Evolutionary conservation across 345 rosid genomes (phyloP).

Genomic region (Eucalyptus brandiana): DNA sequence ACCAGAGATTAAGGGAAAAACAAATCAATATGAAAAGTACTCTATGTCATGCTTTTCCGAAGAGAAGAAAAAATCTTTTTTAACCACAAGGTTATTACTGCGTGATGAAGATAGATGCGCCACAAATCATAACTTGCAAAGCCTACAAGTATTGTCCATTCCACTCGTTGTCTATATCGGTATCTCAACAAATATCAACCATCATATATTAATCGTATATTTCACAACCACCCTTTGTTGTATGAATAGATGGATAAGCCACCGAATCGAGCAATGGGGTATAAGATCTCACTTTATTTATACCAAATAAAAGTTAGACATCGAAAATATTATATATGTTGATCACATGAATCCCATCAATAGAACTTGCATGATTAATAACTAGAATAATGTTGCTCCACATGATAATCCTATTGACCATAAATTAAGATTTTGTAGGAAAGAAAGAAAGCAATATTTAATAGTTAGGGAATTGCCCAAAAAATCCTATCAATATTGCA

Average conservation of each 20-base stretch:
- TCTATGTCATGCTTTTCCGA: background rate
- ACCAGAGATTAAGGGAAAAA: background rate
- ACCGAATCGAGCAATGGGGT: background rate
- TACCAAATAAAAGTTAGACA: background rate
- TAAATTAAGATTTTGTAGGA: background rate
- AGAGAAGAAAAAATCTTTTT: background rate
- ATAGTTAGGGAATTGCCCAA: background rate
- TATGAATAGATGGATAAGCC: background rate
- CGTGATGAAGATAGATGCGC: background rate
- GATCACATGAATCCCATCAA: background rate
- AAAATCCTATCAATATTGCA: background rate
- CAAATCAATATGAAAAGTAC: background rate
- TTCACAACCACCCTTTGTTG: background rate
- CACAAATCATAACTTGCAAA: background rate
- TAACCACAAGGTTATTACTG: background rate
- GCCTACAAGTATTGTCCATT: background rate
- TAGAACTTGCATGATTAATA: background rate
- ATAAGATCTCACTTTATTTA: background rate
- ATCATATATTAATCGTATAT: background rate
- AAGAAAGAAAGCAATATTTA: background rate
- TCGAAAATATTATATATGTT: background rate
- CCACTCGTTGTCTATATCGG: background rate
- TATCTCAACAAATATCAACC: background rate
- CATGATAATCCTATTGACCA: background rate
- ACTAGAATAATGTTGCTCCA: background rate